These are phyloP conservation scores for Hanseniaspora occidentalis DNA, from an alignment of 805 yeast species.

Conservation along the genomic window DNA sequence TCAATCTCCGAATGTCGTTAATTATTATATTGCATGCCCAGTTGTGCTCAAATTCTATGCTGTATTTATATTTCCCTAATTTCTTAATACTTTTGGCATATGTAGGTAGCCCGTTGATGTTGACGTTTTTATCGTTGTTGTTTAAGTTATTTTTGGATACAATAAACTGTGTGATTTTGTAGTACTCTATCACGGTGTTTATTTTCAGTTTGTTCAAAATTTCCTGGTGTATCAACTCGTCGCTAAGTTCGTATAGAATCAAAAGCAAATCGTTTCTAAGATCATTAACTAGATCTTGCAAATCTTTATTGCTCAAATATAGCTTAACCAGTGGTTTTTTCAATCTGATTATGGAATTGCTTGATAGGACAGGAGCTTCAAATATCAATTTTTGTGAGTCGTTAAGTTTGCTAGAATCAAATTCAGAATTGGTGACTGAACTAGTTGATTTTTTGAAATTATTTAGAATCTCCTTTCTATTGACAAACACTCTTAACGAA, in stretches of 20 bases:
- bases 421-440: neutral
- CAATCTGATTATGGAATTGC: constrained; percentile 22
- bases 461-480: constrained; percentile 17
- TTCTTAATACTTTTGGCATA: constrained; percentile 17
- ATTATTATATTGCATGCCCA: constrained; percentile 23
- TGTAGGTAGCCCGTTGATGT: constrained; percentile 5
- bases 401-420: neutral
- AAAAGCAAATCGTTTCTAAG: constrained; percentile 16
- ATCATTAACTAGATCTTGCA: constrained; percentile 16
- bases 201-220: constrained; percentile 16
- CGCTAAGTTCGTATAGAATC: constrained; percentile 19
- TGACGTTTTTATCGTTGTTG: constrained; percentile 1
- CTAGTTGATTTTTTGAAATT: constrained; percentile 9
- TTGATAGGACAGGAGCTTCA: constrained; percentile 24
- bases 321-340: constrained; percentile 19
- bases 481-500: constrained; percentile 19
- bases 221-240: constrained; percentile 12
- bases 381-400: constrained; percentile 12
- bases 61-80: constrained; percentile 16
- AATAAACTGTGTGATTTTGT: constrained; percentile 5
- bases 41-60: constrained; percentile 15
- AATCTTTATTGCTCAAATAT: constrained; percentile 21
- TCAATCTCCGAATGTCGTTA: constrained; percentile 15
- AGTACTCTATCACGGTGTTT: constrained; percentile 16
- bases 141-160: constrained; percentile 8